These are phyloP conservation scores for Circinella umbellata DNA, from an alignment of 371 early-diverging fungal genomes.

Conservation along the genomic window DNA sequence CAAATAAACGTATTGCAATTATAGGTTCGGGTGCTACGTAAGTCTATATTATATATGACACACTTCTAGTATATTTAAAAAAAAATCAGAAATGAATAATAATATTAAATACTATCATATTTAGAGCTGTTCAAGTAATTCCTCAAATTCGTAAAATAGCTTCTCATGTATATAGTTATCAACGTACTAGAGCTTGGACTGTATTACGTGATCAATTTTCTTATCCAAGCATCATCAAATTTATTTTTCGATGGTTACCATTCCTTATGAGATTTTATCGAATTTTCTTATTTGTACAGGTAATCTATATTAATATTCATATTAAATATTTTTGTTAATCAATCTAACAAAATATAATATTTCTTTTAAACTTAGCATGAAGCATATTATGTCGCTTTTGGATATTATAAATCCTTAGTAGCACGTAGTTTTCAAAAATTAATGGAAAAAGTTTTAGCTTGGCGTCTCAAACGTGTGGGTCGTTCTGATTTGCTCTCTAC, in stretches of 20 bases:
- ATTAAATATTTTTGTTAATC: too few relatives aligned
- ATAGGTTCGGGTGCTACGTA: conserved; percentile 64
- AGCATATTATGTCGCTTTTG: conserved; percentile 18
- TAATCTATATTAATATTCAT: conserved; percentile 6
- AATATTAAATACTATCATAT: too few relatives aligned
- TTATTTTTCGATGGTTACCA: conserved; percentile 26
- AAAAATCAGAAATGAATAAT: background rate
- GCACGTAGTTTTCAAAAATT: background rate
- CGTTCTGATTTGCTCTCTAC: conserved; percentile 27
- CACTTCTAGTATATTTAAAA: too few relatives aligned
- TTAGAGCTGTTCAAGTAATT: conserved; percentile 57
- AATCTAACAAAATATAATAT: too few relatives aligned
- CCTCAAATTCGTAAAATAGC: conserved; percentile 52
- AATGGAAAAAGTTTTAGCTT: conserved; percentile 7
- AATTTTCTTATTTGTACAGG: conserved; percentile 20
- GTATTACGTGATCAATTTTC: conserved; percentile 36
- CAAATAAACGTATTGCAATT: conserved; percentile 55
- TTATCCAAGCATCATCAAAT: conserved; percentile 17
- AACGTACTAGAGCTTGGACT: conserved; percentile 59
- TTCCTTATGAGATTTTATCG: conserved; percentile 29
- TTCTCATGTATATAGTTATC: conserved; percentile 54
- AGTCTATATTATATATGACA: too few relatives aligned
- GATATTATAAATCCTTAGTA: conserved; percentile 11
- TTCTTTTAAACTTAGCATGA: too few relatives aligned
- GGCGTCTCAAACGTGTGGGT: conserved; percentile 23